Base-by-base conservation (phyloP, 2,329 filamentous ascomycete genomes). In the Trichoderma endophyticum region DNA sequence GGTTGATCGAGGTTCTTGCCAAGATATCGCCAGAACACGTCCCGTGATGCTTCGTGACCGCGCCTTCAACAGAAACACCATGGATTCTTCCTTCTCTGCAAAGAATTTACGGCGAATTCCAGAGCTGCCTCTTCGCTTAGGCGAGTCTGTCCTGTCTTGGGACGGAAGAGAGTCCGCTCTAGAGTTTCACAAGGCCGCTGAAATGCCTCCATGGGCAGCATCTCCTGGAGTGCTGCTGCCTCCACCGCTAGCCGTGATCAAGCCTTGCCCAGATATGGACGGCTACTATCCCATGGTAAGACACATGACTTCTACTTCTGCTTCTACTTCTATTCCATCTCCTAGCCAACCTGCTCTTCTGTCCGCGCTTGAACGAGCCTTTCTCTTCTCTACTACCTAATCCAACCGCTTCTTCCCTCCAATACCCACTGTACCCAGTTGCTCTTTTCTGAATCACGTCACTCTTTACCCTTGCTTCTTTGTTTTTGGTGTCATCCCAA, bases 401-500 rank as follows among this genome's bases (percentile, higher is more conserved):
- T 21, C 48, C 66, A 73, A 59, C 34, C 48, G 24, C 68, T 59
- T 73, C 62, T 65, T 68, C 69, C 66, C 72, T 64, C 61, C 64
- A 39, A 60, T 24, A 56, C 71, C 75, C 72, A 62, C 71, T 36
- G 70, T 63, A 71, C 72, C 72, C 73, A 77, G 72, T 77, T 76
- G 74, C 74, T 76, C 74, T 74, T 78, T 77, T 76, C 74, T 60
- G 72, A 68, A 57, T 59, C 62, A 65, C 56, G 54, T 67, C 64
- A 59, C 54, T 67, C 67, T 30, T 18, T 69, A 70, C 67, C 63
- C 68, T 79, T 75, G 75, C 75, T 76, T 72, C 73, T 73, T 76
- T 77, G 75, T 72, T 78, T 72, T 73, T 73, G 66, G 54, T 43
- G 51, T 71, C 43, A 57, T 60, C 59, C 62, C 67, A 36, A 73